Conservation (phyloP, 2,329 filamentous ascomycete species). For the Aureobasidium sp. region DNA sequence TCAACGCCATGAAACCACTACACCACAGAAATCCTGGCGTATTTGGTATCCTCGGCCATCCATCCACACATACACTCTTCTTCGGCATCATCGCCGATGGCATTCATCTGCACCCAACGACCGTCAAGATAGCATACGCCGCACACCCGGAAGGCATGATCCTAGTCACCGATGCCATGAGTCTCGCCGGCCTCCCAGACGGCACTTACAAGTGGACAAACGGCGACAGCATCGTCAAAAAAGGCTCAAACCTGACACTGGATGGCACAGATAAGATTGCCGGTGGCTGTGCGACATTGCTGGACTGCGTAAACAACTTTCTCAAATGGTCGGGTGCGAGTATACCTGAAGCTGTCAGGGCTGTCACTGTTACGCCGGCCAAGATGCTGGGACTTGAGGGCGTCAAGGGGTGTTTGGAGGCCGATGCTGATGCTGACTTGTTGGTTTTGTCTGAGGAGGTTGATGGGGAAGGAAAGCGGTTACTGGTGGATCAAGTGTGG, state of each 20-base stretch:
- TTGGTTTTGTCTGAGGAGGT: constrained; percentile 55
- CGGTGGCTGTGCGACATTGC: constrained; percentile 48
- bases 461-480: constrained; percentile 33
- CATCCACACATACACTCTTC: constrained; percentile 46
- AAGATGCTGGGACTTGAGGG: constrained; percentile 61
- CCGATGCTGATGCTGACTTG: constrained; percentile 45
- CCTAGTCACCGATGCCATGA: constrained; percentile 88
- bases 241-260: constrained; percentile 61
- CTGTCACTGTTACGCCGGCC: constrained; percentile 69
- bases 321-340: constrained; percentile 61
- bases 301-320: constrained; percentile 78
- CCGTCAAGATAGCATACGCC: constrained; percentile 81
- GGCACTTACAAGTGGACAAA: constrained; percentile 84
- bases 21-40: constrained; percentile 87
- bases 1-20: constrained; percentile 87
- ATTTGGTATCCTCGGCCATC: constrained; percentile 66
- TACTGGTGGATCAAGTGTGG: constrained; percentile 69
- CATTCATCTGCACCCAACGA: constrained; percentile 80
- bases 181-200: constrained; percentile 72
- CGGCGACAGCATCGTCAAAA: constrained; percentile 56
- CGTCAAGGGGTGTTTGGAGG: constrained; percentile 51
- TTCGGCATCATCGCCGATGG: constrained; percentile 89
- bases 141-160: constrained; percentile 78
- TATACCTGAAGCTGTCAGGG: constrained; percentile 58
- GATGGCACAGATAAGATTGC: constrained; percentile 74